Conservation (phyloP, 768 basidiomycete species). For the Dentipellis fragilis region DNA sequence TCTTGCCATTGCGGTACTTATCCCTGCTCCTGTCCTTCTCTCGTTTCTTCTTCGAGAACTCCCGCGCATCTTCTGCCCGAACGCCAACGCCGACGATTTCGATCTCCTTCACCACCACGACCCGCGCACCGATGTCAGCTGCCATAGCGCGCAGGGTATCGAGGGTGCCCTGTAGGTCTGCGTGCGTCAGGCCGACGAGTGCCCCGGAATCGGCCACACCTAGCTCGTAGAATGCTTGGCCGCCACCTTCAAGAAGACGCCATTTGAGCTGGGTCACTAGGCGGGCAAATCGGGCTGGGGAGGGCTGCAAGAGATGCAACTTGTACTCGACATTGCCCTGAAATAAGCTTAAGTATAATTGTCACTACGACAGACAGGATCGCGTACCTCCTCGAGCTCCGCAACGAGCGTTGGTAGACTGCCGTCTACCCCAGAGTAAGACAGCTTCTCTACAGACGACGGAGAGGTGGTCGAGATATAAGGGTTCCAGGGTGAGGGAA, state of each 20-base stretch:
- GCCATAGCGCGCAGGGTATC: slow-evolving; percentile 92
- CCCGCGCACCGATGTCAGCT: slow-evolving; percentile 84
- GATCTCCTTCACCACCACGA: slow-evolving; percentile 84
- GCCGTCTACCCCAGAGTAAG: slow-evolving; percentile 18
- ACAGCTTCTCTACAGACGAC: slow-evolving; percentile 19
- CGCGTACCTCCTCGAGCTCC: slow-evolving; percentile 54
- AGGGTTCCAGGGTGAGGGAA: slow-evolving; percentile 76
- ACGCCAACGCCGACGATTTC: slow-evolving; percentile 47
- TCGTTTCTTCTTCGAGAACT: slow-evolving; percentile 25
- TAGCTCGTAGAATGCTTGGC: slow-evolving; percentile 46
- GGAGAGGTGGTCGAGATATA: slow-evolving; percentile 47
- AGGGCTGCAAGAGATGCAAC: slow-evolving; percentile 74
- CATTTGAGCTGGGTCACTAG: slow-evolving; percentile 95
- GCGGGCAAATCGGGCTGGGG: slow-evolving; percentile 64
- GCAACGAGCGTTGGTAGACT: slow-evolving; percentile 60
- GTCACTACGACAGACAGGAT: background rate
- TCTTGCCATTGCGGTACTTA: background rate
- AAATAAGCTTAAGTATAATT: background rate
- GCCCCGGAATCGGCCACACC: slow-evolving; percentile 79
- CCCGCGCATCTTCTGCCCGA: slow-evolving; percentile 25
- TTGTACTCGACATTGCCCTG: slow-evolving; percentile 94
- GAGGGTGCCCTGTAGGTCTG: slow-evolving; percentile 71
- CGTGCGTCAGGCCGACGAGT: slow-evolving; percentile 66
- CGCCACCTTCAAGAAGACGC: slow-evolving; percentile 56
- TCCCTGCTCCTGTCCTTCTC: slow-evolving; percentile 14